phyloP scores from a whole-genome alignment of 441 rosid genomes.

The Populus hybrid region DNA sequence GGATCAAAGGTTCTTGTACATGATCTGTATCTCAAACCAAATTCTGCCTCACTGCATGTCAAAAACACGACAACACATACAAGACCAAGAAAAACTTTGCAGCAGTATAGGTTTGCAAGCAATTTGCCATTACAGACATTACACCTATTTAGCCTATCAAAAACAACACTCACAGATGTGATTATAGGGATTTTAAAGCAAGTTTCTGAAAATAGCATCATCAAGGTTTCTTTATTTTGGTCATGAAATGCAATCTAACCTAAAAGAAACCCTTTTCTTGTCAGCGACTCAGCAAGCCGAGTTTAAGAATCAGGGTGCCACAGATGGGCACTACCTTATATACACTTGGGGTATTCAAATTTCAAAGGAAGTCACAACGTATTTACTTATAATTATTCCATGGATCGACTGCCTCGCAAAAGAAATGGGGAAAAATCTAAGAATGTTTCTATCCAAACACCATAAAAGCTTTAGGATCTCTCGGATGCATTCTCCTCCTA shows the following conservation, averaged over 20 bases:
- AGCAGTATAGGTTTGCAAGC: neutral
- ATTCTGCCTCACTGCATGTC: neutral
- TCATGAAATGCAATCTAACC: neutral
- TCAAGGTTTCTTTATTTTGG: neutral
- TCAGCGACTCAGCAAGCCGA: neutral
- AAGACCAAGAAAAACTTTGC: neutral
- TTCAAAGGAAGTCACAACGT: neutral
- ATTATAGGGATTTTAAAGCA: neutral
- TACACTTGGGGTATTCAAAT: neutral
- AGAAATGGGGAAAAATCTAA: neutral
- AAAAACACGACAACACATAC: neutral
- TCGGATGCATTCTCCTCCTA: neutral
- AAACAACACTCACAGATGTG: neutral
- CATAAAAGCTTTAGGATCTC: neutral
- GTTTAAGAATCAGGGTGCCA: neutral
- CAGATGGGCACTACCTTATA: neutral
- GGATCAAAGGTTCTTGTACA: neutral
- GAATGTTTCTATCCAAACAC: neutral
- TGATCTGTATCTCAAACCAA: constrained; percentile 6
- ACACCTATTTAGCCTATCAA: neutral
- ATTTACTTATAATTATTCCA: neutral
- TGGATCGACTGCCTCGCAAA: neutral
- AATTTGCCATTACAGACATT: neutral
- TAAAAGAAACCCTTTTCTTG: neutral
- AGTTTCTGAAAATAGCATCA: neutral